phyloP scores from a whole-genome alignment of 2,329 filamentous ascomycete species.

The Ascochyta clinopodiicola region DNA sequence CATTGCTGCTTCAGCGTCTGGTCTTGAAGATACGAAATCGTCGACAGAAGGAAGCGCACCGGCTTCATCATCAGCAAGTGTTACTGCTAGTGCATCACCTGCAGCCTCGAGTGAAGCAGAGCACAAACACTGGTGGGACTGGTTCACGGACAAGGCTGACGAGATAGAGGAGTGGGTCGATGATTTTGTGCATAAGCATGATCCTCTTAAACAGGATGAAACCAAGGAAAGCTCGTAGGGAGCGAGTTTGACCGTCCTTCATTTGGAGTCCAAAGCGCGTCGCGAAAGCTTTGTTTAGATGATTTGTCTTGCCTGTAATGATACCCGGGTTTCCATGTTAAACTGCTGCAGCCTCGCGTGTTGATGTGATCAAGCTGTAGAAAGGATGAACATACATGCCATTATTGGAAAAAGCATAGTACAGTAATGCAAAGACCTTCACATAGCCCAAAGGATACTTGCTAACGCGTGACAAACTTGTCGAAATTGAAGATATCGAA shows the following conservation, averaged over 20 bases:
- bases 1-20: conserved; percentile 31
- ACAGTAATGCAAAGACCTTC: too few species aligned
- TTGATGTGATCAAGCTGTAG: neutral
- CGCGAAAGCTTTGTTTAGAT: neutral
- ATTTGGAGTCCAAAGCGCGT: neutral
- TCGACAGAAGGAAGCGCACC: conserved; percentile 9
- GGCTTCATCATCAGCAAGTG: conserved; percentile 16
- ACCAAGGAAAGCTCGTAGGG: neutral
- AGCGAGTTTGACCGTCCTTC: neutral
- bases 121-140: conserved; percentile 44
- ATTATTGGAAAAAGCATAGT: too few species aligned
- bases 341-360: neutral
- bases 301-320: neutral
- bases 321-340: conserved; percentile 7
- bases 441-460: too few species aligned
- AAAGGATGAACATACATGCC: too few species aligned
- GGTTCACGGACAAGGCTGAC: conserved; percentile 46
- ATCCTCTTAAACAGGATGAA: conserved; percentile 22
- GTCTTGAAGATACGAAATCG: conserved; percentile 23
- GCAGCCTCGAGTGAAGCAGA: conserved; percentile 13
- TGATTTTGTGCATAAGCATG: conserved; percentile 39
- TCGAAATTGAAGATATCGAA: neutral
- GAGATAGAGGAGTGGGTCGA: conserved; percentile 47
- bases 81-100: conserved; percentile 25
- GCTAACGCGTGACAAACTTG: neutral